Evolutionary conservation across 2,329 filamentous ascomycete species (phyloP).

Genomic region (Saccharata proteae): DNA sequence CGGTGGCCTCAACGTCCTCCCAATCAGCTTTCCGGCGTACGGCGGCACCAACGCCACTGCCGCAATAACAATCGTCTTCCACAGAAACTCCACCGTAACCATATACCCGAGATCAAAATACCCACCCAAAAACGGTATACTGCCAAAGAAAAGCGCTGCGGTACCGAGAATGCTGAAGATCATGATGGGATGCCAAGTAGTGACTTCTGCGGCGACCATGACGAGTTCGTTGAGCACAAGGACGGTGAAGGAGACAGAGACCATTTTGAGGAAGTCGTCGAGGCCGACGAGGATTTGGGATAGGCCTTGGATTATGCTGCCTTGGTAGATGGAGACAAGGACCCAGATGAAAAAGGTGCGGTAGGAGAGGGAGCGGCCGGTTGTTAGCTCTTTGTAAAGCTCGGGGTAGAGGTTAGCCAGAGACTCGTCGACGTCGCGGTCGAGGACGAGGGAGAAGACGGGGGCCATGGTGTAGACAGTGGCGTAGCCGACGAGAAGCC

Average conservation of each 20-base stretch:
- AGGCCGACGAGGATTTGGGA: conserved; percentile 77
- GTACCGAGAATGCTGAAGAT: conserved; percentile 74
- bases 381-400: conserved; percentile 93
- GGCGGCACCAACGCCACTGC: conserved; percentile 75
- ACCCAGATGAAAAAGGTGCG: conserved; percentile 97
- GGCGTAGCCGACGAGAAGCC: conserved; percentile 92
- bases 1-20: conserved; percentile 75
- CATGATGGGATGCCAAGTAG: conserved; percentile 95
- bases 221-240: conserved; percentile 88
- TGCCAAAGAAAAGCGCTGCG: conserved; percentile 65
- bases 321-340: conserved; percentile 87
- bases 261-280: conserved; percentile 47
- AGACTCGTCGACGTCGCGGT: conserved; percentile 88
- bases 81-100: conserved; percentile 69
- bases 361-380: conserved; percentile 76
- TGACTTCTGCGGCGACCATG: conserved; percentile 95
- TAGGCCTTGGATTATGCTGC: conserved; percentile 88
- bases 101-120: conserved; percentile 84
- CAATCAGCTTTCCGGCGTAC: conserved; percentile 74
- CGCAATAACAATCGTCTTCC: conserved; percentile 71
- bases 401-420: conserved; percentile 93
- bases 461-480: conserved; percentile 91
- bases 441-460: conserved; percentile 85
- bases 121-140: conserved; percentile 71
- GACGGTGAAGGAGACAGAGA: conserved; percentile 82